phyloP scores from a whole-genome alignment of 2,329 filamentous ascomycete genomes.

The Arachnomyces sp. region DNA sequence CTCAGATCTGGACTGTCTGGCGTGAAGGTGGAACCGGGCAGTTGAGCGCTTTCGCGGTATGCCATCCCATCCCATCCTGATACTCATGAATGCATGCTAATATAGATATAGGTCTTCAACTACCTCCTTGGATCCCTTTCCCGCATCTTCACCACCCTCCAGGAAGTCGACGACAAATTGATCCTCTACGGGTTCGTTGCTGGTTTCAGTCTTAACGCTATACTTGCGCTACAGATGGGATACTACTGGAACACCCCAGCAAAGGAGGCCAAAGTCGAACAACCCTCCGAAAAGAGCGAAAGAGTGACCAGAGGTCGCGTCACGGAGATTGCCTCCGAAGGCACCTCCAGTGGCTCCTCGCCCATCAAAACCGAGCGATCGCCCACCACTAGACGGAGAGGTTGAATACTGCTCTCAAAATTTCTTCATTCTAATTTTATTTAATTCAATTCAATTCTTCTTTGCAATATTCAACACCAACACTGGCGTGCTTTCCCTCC shows the following conservation, averaged over 20 bases:
- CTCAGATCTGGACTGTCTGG: conserved; percentile 84
- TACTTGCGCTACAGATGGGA: conserved; percentile 82
- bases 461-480: background rate
- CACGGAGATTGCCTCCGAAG: too few relatives aligned
- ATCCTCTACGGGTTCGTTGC: conserved; percentile 93
- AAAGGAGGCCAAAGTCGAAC: too few relatives aligned
- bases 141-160: conserved; percentile 93
- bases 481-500: too few relatives aligned
- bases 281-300: too few relatives aligned
- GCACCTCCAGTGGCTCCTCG: too few relatives aligned
- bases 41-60: conserved; percentile 89
- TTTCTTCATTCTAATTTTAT: conserved; percentile 1
- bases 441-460: background rate
- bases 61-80: conserved; percentile 28
- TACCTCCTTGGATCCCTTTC: conserved; percentile 88
- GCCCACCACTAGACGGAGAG: conserved; percentile 49
- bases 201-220: conserved; percentile 78
- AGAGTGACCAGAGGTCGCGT: too few relatives aligned
- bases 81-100: conserved; percentile 2
- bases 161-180: conserved; percentile 93
- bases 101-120: conserved; percentile 72
- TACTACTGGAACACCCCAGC: conserved; percentile 80
- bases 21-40: conserved; percentile 83
- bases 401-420: conserved; percentile 23
- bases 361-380: too few relatives aligned